Base-by-base conservation (phyloP, 176 grass and related monocot genomes). In the Triticum dicoccoides region DNA sequence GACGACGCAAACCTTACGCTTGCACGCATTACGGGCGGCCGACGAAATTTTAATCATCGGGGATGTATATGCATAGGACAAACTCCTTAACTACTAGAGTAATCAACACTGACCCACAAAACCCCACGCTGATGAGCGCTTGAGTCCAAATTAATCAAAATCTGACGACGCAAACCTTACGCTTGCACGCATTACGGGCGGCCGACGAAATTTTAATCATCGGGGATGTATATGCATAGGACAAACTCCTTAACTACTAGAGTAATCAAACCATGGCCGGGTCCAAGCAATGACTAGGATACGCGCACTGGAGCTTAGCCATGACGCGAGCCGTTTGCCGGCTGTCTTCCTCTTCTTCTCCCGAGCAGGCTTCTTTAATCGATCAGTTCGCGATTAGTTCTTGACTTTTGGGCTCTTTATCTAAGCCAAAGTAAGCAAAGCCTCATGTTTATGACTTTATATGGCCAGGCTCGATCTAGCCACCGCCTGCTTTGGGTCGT, bases 321-420 rank as follows among this genome's bases (percentile, higher is more conserved):
- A 52, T 80, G 84, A 87, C 89, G 84, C 80, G 68, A 91, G 68
- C 85, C 85, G 35, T 79, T 85, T 64, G 86, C 77, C 69, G 69
- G 85, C 34, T 87, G 85, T 81, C 49, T 84, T 81, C 47, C 80
- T 30, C 29, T 30, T 30, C 49, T 76, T 69, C 69, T 91, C 61
- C 85, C 49, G 2, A 23, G 4, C 70, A 76, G 0, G 39, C 62
- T 91, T 76, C 7, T 88, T 77, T 81, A 88, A 30, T 69, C 81
- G 38, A 69, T 63, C 68, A 58, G 6, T 58, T 21, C 42, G 47
- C 3, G 61, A 9, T 76, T 76, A 68, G 34, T 32, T 91, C 83
- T 76, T 21, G 73, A 56, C 74, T 76, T 76, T 32, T 3, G 3
- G 6, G 29, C 45, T 80, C 76, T 75, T 75, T 68, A 76, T 76